These are phyloP conservation scores for Fusarium buharicum DNA, from an alignment of 2,329 filamentous ascomycete genomes.

Conservation along the genomic window DNA sequence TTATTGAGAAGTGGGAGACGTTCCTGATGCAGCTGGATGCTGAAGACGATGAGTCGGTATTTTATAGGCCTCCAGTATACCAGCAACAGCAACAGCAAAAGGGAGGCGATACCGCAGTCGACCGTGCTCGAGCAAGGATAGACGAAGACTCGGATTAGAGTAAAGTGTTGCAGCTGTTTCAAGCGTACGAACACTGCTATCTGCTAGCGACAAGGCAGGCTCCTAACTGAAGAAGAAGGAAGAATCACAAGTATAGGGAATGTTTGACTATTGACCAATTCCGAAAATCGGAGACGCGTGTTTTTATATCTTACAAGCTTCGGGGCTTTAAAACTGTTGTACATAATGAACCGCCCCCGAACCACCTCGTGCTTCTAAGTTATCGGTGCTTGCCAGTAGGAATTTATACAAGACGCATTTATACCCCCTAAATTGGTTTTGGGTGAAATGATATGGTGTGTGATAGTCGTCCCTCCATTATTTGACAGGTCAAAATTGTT, in stretches of 20 bases:
- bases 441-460: background rate
- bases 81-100: conserved; percentile 61
- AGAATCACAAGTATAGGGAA: background rate
- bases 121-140: conserved; percentile 67
- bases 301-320: conserved; percentile 52
- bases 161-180: conserved; percentile 3
- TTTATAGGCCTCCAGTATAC: conserved; percentile 72
- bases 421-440: conserved; percentile 6
- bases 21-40: conserved; percentile 96
- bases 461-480: conserved; percentile 1
- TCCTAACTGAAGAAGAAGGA: conserved; percentile 1
- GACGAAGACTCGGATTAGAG: conserved; percentile 69
- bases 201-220: conserved; percentile 17
- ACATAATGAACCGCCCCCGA: conserved; percentile 47
- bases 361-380: conserved; percentile 31
- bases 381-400: conserved; percentile 23
- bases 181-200: conserved; percentile 27
- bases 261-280: conserved; percentile 37
- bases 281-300: conserved; percentile 42
- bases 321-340: conserved; percentile 47
- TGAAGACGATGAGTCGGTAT: conserved; percentile 82
- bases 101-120: conserved; percentile 67
- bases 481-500: conserved; percentile 25
- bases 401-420: conserved; percentile 39
- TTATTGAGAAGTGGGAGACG: conserved; percentile 95